Evolutionary conservation across 106 monocot genomes (phyloP).

Genomic region (Iris macrosiphon): DNA sequence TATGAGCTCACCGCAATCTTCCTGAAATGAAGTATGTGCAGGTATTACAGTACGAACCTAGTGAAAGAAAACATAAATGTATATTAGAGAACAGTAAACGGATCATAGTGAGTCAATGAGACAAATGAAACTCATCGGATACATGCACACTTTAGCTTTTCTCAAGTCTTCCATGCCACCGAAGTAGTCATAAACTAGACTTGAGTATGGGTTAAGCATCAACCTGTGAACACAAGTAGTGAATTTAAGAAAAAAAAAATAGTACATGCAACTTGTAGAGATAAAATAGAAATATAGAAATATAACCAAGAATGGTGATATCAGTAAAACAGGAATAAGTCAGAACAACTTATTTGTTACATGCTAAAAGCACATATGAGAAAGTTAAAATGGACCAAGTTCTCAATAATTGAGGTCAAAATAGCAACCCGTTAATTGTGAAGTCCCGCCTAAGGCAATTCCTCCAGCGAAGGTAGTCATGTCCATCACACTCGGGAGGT

Average conservation of each 20-base stretch:
- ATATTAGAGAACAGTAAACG: not conserved
- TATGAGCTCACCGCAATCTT: constrained; percentile 77
- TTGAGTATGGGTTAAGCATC: constrained; percentile 83
- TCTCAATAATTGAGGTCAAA: constrained; percentile 6
- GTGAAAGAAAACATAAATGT: constrained; percentile 4
- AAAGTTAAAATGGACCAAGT: constrained; percentile 1
- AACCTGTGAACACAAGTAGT: constrained; percentile 52
- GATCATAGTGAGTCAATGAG: not conserved
- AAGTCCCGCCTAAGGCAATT: constrained; percentile 85
- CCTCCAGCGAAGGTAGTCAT: constrained; percentile 75
- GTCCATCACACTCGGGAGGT: constrained; percentile 44
- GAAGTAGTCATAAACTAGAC: constrained; percentile 77
- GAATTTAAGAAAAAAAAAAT: not conserved
- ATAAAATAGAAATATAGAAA: not conserved
- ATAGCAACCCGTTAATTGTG: constrained; percentile 80
- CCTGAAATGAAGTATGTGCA: constrained; percentile 65
- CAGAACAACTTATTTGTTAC: no score
- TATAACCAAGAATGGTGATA: no score
- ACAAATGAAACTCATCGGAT: constrained; percentile 22
- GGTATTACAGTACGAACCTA: constrained; percentile 86
- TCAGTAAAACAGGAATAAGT: no score
- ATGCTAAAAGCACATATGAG: not conserved
- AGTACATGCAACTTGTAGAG: not conserved
- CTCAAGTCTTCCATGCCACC: constrained; percentile 94
- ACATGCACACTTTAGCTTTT: constrained; percentile 82